Conservation (phyloP, 805 yeast species). For the Yarrowia osloensis region DNA sequence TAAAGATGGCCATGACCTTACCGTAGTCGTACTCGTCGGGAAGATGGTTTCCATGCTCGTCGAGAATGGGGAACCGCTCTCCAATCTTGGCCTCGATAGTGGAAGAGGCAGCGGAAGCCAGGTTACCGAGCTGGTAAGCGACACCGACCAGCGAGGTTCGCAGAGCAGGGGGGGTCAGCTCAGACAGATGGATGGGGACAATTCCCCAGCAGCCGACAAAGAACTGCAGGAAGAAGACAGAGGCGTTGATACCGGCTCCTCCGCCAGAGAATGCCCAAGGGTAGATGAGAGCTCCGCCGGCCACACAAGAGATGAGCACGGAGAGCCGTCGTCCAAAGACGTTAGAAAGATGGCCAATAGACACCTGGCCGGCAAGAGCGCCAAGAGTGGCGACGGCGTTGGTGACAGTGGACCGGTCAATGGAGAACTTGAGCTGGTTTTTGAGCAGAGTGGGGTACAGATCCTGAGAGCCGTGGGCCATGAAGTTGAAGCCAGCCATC, state of each 20-base stretch:
- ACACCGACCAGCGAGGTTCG: conserved; percentile 63
- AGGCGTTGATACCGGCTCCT: conserved; percentile 55
- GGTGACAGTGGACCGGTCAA: conserved; percentile 57
- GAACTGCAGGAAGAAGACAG: conserved; percentile 63
- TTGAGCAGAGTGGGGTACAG: conserved; percentile 64
- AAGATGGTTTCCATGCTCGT: conserved; percentile 41
- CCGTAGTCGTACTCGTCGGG: conserved; percentile 56
- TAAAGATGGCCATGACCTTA: conserved; percentile 69
- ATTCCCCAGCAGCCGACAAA: conserved; percentile 77
- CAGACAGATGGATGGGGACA: conserved; percentile 64
- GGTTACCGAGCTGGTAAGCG: conserved; percentile 70
- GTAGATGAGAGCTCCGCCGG: conserved; percentile 63
- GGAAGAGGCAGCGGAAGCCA: conserved; percentile 69
- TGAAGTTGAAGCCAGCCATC: conserved; percentile 70
- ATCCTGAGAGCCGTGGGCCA: conserved; percentile 75
- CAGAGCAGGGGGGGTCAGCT: conserved; percentile 64
- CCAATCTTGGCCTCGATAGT: conserved; percentile 69
- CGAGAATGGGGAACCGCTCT: conserved; percentile 55
- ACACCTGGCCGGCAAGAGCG: conserved; percentile 65
- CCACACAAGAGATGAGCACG: conserved; percentile 51
- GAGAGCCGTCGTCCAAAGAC: conserved; percentile 63
- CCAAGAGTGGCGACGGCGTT: conserved; percentile 67
- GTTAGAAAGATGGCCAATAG: conserved; percentile 59
- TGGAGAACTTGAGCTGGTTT: conserved; percentile 52
- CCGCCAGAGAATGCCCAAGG: conserved; percentile 57